Conservation (phyloP, 1,284 basidiomycete genomes). For the Polyporus tsugae region DNA sequence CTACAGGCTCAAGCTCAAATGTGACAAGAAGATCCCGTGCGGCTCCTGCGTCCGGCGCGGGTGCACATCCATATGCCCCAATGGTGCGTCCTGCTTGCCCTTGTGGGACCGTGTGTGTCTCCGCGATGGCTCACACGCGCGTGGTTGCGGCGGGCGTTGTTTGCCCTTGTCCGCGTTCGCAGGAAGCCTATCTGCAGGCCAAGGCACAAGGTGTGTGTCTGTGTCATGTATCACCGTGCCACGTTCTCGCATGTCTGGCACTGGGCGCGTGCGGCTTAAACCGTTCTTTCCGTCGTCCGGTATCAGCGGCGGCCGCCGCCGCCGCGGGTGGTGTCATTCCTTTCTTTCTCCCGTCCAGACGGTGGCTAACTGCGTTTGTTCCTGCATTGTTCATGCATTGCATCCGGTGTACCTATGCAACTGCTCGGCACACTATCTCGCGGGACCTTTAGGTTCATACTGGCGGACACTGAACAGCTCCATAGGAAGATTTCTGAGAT, state of each 20-base stretch:
- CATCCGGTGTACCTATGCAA: not conserved
- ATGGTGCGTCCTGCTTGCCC: conserved; percentile 49
- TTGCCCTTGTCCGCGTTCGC: conserved; percentile 52
- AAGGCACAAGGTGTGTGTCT: conserved; percentile 41
- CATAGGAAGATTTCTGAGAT: conserved; percentile 77
- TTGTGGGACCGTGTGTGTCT: conserved; percentile 13
- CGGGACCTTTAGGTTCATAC: conserved; percentile 64
- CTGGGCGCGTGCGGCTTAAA: conserved; percentile 2
- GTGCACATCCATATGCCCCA: conserved; percentile 79
- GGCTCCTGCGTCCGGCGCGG: conserved; percentile 78
- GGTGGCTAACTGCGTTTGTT: conserved; percentile 4
- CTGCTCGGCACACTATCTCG: not conserved
- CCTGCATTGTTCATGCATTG: not conserved
- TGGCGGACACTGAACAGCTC: conserved; percentile 80
- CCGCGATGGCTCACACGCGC: conserved; percentile 60
- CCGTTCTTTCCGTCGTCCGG: not conserved
- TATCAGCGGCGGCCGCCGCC: not conserved
- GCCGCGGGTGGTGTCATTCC: not conserved
- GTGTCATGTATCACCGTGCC: conserved; percentile 1
- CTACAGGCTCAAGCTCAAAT: conserved; percentile 76
- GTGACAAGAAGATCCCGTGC: conserved; percentile 79
- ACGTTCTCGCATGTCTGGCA: not conserved
- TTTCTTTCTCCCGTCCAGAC: not conserved
- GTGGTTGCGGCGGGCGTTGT: conserved; percentile 1
- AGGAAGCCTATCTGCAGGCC: conserved; percentile 44